Evolutionary conservation across 2,329 filamentous ascomycete genomes (phyloP).

Genomic region (Diaporthe citrichinensis): DNA sequence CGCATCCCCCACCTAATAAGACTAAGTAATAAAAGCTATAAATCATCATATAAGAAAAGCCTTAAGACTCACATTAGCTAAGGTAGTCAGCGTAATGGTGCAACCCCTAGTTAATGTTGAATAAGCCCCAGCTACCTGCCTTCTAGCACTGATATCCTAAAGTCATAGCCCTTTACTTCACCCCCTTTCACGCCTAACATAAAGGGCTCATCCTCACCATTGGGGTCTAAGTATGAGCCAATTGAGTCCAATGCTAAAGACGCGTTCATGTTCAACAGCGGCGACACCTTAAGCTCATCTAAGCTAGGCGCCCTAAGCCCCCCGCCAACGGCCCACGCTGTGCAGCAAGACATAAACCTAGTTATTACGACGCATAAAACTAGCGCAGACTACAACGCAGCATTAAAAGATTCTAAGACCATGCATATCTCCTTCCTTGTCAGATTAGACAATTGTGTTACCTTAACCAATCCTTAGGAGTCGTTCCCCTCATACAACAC

Average conservation of each 20-base stretch:
- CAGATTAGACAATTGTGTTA: not conserved
- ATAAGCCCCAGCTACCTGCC: not conserved
- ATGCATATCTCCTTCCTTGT: not conserved
- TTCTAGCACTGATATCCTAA: not conserved
- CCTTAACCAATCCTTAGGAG: not conserved
- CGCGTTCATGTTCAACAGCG: not conserved
- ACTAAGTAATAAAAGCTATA: no score
- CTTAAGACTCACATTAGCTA: no score
- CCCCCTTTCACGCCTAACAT: no score
- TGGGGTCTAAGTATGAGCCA: not conserved
- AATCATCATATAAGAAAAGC: no score
- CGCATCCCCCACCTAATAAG: no score
- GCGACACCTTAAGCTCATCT: not conserved
- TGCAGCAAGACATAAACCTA: not conserved
- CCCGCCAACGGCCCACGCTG: not conserved
- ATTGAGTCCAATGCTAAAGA: not conserved
- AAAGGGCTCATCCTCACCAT: not conserved
- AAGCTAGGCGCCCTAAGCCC: not conserved
- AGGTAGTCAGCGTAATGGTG: not conserved
- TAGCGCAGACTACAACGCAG: not conserved
- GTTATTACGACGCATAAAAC: not conserved
- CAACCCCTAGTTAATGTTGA: not conserved
- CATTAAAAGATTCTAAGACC: not conserved
- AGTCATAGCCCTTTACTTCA: not conserved
- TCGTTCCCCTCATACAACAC: not conserved